A percentile compares a stretch with the other conserved stretches of the same genome.
Evolutionary conservation across 2,329 filamentous ascomycete genomes (phyloP).

Genomic region (Claviceps paspali): DNA sequence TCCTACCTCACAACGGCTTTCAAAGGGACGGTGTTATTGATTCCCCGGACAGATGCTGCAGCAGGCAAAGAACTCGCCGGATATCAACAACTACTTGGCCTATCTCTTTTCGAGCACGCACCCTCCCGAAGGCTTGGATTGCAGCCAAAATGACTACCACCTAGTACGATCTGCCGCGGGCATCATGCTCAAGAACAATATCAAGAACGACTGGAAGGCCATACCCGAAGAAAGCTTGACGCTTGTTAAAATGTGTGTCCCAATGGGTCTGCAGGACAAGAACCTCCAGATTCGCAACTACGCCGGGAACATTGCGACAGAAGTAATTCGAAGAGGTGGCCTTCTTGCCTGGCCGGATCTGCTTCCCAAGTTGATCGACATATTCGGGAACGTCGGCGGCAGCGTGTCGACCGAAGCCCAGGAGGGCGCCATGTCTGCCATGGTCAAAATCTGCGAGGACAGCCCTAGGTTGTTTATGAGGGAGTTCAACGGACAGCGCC

Average conservation of each 20-base stretch:
- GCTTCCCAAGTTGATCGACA: constrained; percentile 63
- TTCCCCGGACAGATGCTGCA: constrained; percentile 61
- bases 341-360: constrained; percentile 85
- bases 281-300: constrained; percentile 73
- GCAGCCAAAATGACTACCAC: constrained; percentile 48
- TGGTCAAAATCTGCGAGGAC: constrained; percentile 94
- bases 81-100: constrained; percentile 94
- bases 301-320: constrained; percentile 86
- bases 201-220: constrained; percentile 58
- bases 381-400: constrained; percentile 59
- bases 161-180: constrained; percentile 75
- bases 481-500: constrained; percentile 77
- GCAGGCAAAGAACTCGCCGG: constrained; percentile 74
- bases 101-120: constrained; percentile 69
- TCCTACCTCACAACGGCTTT: neutral
- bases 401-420: constrained; percentile 57
- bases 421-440: constrained; percentile 83
- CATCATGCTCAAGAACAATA: constrained; percentile 91
- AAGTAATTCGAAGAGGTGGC: constrained; percentile 71
- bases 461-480: constrained; percentile 75
- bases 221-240: constrained; percentile 59
- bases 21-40: constrained; percentile 4
- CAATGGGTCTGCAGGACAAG: constrained; percentile 67
- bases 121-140: constrained; percentile 43
- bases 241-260: constrained; percentile 66